phyloP scores from a whole-genome alignment of 2,329 filamentous ascomycete genomes.

The Tolypocladium endophyticum region DNA sequence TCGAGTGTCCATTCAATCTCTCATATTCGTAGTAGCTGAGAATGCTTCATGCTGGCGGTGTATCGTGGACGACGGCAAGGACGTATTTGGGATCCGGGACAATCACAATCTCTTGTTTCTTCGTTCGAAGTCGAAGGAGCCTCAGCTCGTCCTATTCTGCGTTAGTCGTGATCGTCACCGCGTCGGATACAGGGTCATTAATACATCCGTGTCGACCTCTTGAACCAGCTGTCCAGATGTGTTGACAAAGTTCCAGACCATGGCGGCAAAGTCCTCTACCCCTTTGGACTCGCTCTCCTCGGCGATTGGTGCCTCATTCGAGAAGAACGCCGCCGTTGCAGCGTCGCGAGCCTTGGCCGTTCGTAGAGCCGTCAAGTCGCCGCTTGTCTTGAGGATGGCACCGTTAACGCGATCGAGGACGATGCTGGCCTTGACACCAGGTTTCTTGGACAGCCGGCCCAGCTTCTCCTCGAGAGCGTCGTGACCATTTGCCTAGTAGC shows the following conservation, averaged over 20 bases:
- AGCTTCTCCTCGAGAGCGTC: conserved; percentile 57
- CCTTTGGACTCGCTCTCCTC: conserved; percentile 42
- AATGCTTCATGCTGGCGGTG: conserved; percentile 49
- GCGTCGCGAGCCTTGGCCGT: conserved; percentile 24
- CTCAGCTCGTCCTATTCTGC: conserved; percentile 60
- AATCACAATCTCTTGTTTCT: conserved; percentile 75
- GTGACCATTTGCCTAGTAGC: conserved; percentile 31
- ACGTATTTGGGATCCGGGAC: conserved; percentile 73
- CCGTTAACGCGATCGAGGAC: conserved; percentile 63
- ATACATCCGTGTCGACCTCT: conserved; percentile 61
- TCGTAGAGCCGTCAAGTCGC: conserved; percentile 50
- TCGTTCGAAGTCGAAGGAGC: conserved; percentile 66
- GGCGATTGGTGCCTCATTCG: conserved; percentile 30
- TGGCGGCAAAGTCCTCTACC: conserved; percentile 61
- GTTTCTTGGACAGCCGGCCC: conserved; percentile 62
- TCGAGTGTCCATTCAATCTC: not conserved
- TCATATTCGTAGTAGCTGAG: not conserved
- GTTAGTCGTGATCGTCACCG: conserved; percentile 8
- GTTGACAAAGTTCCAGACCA: conserved; percentile 69
- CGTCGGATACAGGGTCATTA: not conserved
- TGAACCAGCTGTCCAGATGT: conserved; percentile 59
- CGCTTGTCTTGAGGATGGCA: conserved; percentile 64
- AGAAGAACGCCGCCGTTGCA: conserved; percentile 31
- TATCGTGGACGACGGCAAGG: conserved; percentile 71
- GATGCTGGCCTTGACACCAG: conserved; percentile 68